Percentiles rank a stretch among this genome's conserved stretches.
phyloP scores from a whole-genome alignment of 805 yeast genomes.

The Ogataea corticis region DNA sequence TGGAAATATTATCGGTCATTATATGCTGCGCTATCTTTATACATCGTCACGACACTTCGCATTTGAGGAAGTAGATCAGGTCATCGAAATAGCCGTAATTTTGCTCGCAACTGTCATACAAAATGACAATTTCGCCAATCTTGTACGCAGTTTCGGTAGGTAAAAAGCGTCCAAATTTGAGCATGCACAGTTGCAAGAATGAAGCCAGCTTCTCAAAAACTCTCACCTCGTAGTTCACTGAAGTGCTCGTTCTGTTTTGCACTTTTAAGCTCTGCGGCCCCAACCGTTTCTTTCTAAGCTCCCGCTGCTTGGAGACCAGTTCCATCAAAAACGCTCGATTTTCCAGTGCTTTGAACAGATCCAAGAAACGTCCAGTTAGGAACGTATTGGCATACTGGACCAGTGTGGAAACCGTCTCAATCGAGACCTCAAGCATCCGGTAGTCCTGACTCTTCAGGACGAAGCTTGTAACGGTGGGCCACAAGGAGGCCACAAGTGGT shows the following conservation, averaged over 20 bases:
- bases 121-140: slow-evolving; percentile 36
- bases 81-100: slow-evolving; percentile 35
- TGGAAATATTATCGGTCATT: too few species aligned
- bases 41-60: not conserved
- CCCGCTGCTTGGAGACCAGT: slow-evolving; percentile 15
- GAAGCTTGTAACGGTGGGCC: slow-evolving; percentile 45
- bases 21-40: not conserved
- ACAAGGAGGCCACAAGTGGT: slow-evolving; percentile 52
- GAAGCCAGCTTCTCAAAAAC: slow-evolving; percentile 29
- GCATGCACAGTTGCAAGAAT: slow-evolving; percentile 38
- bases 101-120: slow-evolving; percentile 17
- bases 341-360: slow-evolving; percentile 33
- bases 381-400: slow-evolving; percentile 46
- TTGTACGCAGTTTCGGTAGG: slow-evolving; percentile 41
- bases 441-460: slow-evolving; percentile 24
- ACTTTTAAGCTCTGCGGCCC: not conserved
- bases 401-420: slow-evolving; percentile 29
- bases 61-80: slow-evolving; percentile 19
- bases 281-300: slow-evolving; percentile 1
- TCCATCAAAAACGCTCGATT: slow-evolving; percentile 10
- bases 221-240: slow-evolving; percentile 29
- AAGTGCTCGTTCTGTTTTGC: slow-evolving; percentile 26
- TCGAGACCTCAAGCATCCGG: slow-evolving; percentile 32
- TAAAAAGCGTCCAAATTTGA: slow-evolving; percentile 40
- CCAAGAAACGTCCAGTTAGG: slow-evolving; percentile 46